Conservation (phyloP, 2,329 filamentous ascomycete genomes). For the Hirsutella rhossiliensis region DNA sequence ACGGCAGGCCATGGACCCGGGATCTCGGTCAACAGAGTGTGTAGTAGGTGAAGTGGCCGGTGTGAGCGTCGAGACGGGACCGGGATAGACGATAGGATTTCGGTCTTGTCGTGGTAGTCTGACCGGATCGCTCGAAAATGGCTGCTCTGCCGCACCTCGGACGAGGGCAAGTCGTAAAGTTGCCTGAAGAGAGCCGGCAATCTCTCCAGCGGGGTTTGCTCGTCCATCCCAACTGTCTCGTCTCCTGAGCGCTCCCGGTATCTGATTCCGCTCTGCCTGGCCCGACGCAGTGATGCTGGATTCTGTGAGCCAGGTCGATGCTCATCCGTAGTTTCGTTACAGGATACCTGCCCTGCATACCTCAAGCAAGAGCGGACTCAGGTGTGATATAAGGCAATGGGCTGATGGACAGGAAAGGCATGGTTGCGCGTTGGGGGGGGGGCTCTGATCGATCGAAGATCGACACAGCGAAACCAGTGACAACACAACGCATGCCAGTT, state of each 20-base stretch:
- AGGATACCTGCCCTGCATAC: not conserved
- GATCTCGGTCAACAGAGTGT: conserved; percentile 11
- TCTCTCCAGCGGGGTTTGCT: not conserved
- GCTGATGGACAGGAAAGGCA: not conserved
- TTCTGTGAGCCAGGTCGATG: not conserved
- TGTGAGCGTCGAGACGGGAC: conserved; percentile 7
- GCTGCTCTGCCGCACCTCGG: conserved; percentile 7
- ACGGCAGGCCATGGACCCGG: conserved; percentile 16
- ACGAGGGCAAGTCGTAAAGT: conserved; percentile 8
- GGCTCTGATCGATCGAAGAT: conserved; percentile 6
- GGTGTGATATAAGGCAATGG: conserved; percentile 1
- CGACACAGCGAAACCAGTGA: conserved; percentile 2
- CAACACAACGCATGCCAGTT: conserved; percentile 12
- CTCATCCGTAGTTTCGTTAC: not conserved
- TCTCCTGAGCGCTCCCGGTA: not conserved
- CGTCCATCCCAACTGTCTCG: conserved; percentile 5
- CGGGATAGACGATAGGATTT: conserved; percentile 11
- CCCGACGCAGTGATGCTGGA: not conserved
- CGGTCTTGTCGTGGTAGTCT: conserved; percentile 6
- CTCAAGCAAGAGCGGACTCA: not conserved
- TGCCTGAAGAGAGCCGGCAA: conserved; percentile 7
- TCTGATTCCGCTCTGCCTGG: not conserved
- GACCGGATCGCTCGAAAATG: conserved; percentile 4
- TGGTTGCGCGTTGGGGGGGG: not conserved
- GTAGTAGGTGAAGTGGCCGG: conserved; percentile 14